phyloP scores from a whole-genome alignment of 1,284 basidiomycete species.

The Cutaneotrichosporon sp. region DNA sequence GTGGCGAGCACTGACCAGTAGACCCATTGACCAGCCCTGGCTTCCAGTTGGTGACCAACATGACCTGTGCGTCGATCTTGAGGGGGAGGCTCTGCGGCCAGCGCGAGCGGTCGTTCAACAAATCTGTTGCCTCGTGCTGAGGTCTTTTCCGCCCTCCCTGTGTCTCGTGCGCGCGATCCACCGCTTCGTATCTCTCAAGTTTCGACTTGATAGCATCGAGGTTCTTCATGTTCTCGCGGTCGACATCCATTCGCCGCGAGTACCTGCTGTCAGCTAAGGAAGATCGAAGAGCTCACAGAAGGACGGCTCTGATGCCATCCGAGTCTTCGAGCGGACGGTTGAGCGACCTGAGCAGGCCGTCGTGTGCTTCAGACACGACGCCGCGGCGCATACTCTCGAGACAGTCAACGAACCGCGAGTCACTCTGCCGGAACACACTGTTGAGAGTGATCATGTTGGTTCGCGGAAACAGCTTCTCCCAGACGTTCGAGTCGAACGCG shows the following conservation, averaged over 20 bases:
- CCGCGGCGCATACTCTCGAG: conserved; percentile 49
- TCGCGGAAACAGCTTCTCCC: conserved; percentile 29
- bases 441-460: conserved; percentile 56
- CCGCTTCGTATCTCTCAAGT: conserved; percentile 17
- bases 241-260: conserved; percentile 32
- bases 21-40: conserved; percentile 20
- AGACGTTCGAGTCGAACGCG: conserved; percentile 39
- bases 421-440: conserved; percentile 71
- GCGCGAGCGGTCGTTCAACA: conserved; percentile 34
- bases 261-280: conserved; percentile 6
- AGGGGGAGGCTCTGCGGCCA: conserved; percentile 33
- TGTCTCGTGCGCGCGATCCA: conserved; percentile 31
- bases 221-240: conserved; percentile 33
- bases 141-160: conserved; percentile 25
- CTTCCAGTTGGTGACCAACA: conserved; percentile 36
- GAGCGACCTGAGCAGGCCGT: conserved; percentile 24
- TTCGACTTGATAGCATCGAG: conserved; percentile 16
- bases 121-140: conserved; percentile 26
- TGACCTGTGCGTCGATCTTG: conserved; percentile 43
- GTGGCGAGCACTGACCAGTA: conserved; percentile 9
- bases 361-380: conserved; percentile 21
- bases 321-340: conserved; percentile 30
- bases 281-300: conserved; percentile 31
- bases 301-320: conserved; percentile 43
- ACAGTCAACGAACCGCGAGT: conserved; percentile 49